These are phyloP conservation scores for Brettanomyces nanus DNA, from an alignment of 805 yeast species.

Conservation along the genomic window DNA sequence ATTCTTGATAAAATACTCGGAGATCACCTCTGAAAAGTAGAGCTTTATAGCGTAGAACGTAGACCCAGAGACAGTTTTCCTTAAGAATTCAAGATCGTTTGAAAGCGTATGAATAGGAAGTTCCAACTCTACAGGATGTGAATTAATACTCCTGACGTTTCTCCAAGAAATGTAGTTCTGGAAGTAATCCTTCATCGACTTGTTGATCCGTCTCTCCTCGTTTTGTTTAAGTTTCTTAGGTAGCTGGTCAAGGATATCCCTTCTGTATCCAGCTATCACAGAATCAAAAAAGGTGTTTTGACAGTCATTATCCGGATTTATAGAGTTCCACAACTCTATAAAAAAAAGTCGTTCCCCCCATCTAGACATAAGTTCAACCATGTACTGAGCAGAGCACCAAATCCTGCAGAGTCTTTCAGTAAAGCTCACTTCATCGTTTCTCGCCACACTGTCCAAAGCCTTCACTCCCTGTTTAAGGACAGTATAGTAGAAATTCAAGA, in stretches of 20 bases:
- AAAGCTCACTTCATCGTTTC: conserved; percentile 15
- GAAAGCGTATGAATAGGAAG: conserved; percentile 19
- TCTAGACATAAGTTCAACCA: conserved; percentile 29
- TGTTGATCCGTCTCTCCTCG: conserved; percentile 29
- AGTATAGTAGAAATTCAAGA: conserved; percentile 45
- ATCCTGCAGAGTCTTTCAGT: conserved; percentile 35
- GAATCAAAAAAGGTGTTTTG: conserved; percentile 36
- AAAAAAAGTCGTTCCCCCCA: conserved; percentile 38
- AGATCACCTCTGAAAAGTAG: conserved; percentile 22
- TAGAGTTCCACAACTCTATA: conserved; percentile 32
- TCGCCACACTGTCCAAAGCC: conserved; percentile 31
- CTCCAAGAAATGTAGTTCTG: conserved; percentile 23
- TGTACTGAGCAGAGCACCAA: conserved; percentile 29
- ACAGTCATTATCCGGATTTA: conserved; percentile 16
- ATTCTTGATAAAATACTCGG: conserved; percentile 29
- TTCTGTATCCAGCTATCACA: conserved; percentile 30
- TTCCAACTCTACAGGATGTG: conserved; percentile 18
- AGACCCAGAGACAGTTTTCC: conserved; percentile 22
- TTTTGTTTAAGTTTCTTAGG: conserved; percentile 22
- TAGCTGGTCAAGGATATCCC: conserved; percentile 23
- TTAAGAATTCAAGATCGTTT: conserved; percentile 23
- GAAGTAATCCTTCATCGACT: conserved; percentile 30
- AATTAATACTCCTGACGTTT: not conserved
- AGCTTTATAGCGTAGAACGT: conserved; percentile 23
- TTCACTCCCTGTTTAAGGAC: conserved; percentile 33